Conservation (phyloP, 177 flowering plant genomes). For the Vitis hybrid region DNA sequence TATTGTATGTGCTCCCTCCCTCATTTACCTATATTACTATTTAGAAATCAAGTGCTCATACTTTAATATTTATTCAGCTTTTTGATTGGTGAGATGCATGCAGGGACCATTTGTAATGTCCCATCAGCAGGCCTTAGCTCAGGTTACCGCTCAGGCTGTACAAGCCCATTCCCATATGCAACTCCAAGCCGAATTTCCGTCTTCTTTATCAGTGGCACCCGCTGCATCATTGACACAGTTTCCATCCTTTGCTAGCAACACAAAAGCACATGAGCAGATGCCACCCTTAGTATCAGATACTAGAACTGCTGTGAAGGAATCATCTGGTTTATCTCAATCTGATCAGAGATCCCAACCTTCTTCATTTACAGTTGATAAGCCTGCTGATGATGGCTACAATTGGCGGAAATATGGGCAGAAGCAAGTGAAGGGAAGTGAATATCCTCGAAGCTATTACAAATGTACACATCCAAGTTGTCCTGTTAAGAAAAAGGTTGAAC, state of each 20-base stretch:
- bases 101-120: conserved; percentile 53
- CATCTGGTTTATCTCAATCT: conserved; percentile 29
- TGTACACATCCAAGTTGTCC: conserved; percentile 61
- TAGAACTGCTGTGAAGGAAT: conserved; percentile 15
- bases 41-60: too few relatives aligned
- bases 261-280: conserved; percentile 21
- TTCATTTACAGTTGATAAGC: conserved; percentile 43
- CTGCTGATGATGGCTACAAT: conserved; percentile 62
- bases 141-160: conserved; percentile 50
- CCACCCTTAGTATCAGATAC: conserved; percentile 21
- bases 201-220: conserved; percentile 28
- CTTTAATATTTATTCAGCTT: neutral
- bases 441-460: conserved; percentile 66
- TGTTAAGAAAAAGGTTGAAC: conserved; percentile 67
- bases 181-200: conserved; percentile 22
- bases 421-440: conserved; percentile 69
- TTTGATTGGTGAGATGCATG: neutral
- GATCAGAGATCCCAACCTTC: conserved; percentile 39
- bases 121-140: conserved; percentile 59
- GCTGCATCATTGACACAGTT: conserved; percentile 23
- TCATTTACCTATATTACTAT: too few relatives aligned
- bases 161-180: conserved; percentile 35
- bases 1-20: too few relatives aligned
- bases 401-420: conserved; percentile 77
- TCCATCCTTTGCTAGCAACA: conserved; percentile 20